A percentile compares a stretch with the other conserved stretches of the same genome.
phyloP scores from a whole-genome alignment of 2,329 filamentous ascomycete genomes.

The Aspergillus tanneri region DNA sequence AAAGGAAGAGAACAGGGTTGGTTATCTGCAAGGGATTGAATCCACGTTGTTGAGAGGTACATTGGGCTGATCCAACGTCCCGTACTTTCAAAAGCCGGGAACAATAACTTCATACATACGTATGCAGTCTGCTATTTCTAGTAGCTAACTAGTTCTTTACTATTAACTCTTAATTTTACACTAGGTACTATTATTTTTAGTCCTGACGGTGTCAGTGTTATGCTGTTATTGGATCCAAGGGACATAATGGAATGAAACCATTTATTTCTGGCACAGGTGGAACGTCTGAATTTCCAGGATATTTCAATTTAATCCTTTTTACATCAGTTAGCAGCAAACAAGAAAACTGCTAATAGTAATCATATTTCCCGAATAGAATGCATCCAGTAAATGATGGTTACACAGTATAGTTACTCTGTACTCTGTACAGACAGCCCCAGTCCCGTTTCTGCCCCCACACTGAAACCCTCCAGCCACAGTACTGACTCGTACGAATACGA shows the following conservation, averaged over 20 bases:
- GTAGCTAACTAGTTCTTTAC: background rate
- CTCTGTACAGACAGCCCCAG: too few species aligned
- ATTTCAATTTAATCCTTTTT: background rate
- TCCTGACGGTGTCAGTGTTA: background rate
- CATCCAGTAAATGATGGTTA: background rate
- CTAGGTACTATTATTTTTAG: background rate
- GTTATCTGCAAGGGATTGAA: slow-evolving; percentile 6
- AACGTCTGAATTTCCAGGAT: slow-evolving; percentile 1
- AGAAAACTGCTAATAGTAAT: background rate
- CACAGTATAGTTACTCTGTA: too few species aligned
- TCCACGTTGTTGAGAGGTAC: slow-evolving; percentile 13
- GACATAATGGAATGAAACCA: background rate
- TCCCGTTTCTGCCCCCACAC: too few species aligned
- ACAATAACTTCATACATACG: slow-evolving; percentile 1
- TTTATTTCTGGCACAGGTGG: background rate
- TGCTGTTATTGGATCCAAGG: background rate
- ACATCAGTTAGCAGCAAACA: background rate
- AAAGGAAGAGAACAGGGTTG: background rate
- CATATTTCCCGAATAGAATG: background rate
- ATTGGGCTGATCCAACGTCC: background rate
- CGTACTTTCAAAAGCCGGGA: background rate
- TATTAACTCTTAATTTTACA: background rate
- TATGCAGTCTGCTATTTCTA: background rate
- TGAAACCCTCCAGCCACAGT: too few species aligned
- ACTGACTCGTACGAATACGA: too few species aligned